phyloP scores from a whole-genome alignment of 805 yeast genomes.

The Yamadazyma scolyti region DNA sequence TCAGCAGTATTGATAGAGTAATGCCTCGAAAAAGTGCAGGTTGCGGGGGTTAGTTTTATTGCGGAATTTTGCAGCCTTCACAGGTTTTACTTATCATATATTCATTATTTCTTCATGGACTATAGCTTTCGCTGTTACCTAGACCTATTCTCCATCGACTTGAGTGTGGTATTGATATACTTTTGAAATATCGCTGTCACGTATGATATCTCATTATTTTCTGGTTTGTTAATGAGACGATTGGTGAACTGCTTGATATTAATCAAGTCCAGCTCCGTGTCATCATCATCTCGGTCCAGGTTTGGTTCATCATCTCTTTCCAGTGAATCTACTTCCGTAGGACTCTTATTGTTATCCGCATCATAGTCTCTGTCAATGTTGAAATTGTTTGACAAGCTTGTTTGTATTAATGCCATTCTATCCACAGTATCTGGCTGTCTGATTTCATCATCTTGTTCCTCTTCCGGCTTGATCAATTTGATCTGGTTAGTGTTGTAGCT shows the following conservation, averaged over 20 bases:
- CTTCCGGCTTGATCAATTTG: conserved; percentile 66
- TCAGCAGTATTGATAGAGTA: too few species aligned
- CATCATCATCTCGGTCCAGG: conserved; percentile 7
- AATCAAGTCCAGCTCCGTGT: conserved; percentile 16
- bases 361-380: conserved; percentile 32
- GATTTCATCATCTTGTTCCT: conserved; percentile 23
- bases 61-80: too few species aligned
- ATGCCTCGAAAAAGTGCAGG: too few species aligned
- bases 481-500: conserved; percentile 83
- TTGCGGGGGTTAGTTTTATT: too few species aligned
- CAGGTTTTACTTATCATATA: too few species aligned
- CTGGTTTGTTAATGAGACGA: conserved; percentile 12
- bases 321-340: conserved; percentile 15
- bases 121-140: too few species aligned
- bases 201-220: conserved; percentile 24
- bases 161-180: conserved; percentile 28
- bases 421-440: conserved; percentile 8
- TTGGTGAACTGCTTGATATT: conserved; percentile 24
- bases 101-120: too few species aligned
- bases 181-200: conserved; percentile 35
- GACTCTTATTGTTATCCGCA: conserved; percentile 13
- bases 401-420: conserved; percentile 29
- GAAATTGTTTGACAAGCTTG: conserved; percentile 35
- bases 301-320: conserved; percentile 20
- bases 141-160: conserved; percentile 1